Evolutionary conservation across 2,329 filamentous ascomycete species (phyloP).

Genomic region (Sordariomycetes sp.): DNA sequence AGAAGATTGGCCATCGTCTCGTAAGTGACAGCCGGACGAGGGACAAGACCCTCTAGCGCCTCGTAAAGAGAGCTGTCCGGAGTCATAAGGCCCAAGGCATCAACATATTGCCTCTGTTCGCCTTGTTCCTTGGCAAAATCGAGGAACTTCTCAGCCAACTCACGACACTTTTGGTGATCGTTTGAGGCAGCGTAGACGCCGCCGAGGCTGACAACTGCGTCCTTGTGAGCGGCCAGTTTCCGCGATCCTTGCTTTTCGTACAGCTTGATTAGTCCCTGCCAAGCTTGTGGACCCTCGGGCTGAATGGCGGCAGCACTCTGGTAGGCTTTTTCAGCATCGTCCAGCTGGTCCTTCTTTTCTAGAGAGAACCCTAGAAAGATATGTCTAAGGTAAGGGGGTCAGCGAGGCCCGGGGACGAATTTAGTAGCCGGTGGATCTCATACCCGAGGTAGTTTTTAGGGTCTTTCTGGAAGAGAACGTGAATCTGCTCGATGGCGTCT

Average conservation of each 20-base stretch:
- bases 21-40: conserved; percentile 71
- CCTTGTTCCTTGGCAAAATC: conserved; percentile 64
- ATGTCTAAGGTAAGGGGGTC: conserved; percentile 35
- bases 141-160: conserved; percentile 69
- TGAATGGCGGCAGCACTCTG: conserved; percentile 60
- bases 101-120: conserved; percentile 61
- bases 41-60: conserved; percentile 73
- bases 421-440: conserved; percentile 14
- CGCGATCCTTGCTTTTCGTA: conserved; percentile 67
- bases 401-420: not conserved
- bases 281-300: conserved; percentile 69
- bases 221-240: conserved; percentile 57
- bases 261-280: conserved; percentile 79
- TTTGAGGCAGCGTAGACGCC: conserved; percentile 60
- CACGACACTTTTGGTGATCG: conserved; percentile 52
- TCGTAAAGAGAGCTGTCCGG: conserved; percentile 74
- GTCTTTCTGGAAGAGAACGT: conserved; percentile 60
- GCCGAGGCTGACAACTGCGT: conserved; percentile 54
- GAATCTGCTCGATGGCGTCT: conserved; percentile 59
- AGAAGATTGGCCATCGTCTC: conserved; percentile 72
- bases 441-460: conserved; percentile 74
- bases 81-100: conserved; percentile 64
- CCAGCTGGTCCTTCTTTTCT: conserved; percentile 62
- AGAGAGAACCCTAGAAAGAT: conserved; percentile 82
- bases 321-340: conserved; percentile 71